These are phyloP conservation scores for Arthrobotrys sinensis DNA, from an alignment of 2,329 filamentous ascomycete genomes.

Conservation along the genomic window DNA sequence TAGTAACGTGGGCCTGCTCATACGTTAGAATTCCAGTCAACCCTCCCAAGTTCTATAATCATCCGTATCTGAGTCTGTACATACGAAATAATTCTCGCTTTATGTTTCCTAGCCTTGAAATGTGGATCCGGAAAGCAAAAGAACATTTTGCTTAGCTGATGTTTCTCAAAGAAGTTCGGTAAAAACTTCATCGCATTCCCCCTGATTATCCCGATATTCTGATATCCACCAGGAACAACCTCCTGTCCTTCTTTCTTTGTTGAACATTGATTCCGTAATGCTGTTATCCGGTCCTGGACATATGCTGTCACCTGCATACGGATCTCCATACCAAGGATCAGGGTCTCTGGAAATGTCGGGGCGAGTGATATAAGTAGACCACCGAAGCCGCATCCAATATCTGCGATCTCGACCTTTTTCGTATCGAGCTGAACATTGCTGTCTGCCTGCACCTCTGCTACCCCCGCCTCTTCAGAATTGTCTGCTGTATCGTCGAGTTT, in stretches of 20 bases:
- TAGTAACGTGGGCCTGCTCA: conserved; percentile 77
- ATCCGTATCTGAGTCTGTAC: background rate
- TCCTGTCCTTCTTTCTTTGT: conserved; percentile 69
- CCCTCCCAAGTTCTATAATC: background rate
- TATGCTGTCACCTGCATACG: conserved; percentile 90
- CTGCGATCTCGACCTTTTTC: conserved; percentile 88
- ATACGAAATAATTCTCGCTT: conserved; percentile 88
- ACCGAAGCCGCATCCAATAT: conserved; percentile 97
- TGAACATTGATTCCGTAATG: conserved; percentile 76
- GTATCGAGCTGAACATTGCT: conserved; percentile 64
- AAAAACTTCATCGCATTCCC: conserved; percentile 99
- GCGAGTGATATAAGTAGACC: conserved; percentile 89
- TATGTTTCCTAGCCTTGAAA: conserved; percentile 98
- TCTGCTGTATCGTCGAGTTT: conserved; percentile 65
- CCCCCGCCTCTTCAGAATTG: conserved; percentile 51
- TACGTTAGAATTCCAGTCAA: background rate
- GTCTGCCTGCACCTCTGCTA: conserved; percentile 38
- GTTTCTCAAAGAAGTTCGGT: conserved; percentile 92
- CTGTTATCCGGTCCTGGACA: conserved; percentile 87
- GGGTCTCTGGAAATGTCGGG: conserved; percentile 82
- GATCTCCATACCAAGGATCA: conserved; percentile 95
- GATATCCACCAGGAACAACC: conserved; percentile 72
- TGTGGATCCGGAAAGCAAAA: conserved; percentile 99
- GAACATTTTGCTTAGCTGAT: conserved; percentile 90
- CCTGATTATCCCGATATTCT: conserved; percentile 90